A percentile compares a stretch with the other conserved stretches of the same genome.
Evolutionary conservation across 768 basidiomycete genomes (phyloP).

Genomic region (Chalciporus pseudorubinellus): DNA sequence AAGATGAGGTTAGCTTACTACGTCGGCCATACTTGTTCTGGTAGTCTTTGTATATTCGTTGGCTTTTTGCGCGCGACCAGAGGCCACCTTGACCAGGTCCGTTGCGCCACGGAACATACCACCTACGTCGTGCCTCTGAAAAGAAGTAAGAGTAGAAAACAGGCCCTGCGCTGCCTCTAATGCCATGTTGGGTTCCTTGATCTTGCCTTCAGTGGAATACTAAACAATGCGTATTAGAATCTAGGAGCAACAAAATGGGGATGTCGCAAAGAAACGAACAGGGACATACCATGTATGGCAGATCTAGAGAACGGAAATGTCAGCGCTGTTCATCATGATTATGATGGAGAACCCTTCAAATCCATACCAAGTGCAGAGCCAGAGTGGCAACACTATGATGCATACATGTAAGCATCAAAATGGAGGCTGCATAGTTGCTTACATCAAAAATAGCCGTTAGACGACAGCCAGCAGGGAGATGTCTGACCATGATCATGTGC

Average conservation of each 20-base stretch:
- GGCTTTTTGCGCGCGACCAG: constrained; percentile 63
- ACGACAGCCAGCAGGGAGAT: constrained; percentile 83
- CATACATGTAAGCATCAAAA: background rate
- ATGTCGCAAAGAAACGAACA: background rate
- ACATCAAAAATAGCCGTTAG: constrained; percentile 82
- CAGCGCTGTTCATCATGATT: background rate
- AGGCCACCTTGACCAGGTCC: constrained; percentile 71
- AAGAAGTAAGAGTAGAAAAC: constrained; percentile 73
- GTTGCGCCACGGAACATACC: constrained; percentile 74
- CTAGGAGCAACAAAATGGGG: background rate
- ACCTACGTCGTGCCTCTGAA: constrained; percentile 75
- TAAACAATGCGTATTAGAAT: constrained; percentile 24
- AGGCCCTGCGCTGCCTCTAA: constrained; percentile 87
- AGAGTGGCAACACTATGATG: constrained; percentile 91
- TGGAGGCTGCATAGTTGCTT: constrained; percentile 26
- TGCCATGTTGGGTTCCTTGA: constrained; percentile 91
- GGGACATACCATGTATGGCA: constrained; percentile 60
- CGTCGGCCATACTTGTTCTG: constrained; percentile 81
- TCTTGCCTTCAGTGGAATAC: constrained; percentile 94
- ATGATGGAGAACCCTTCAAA: background rate
- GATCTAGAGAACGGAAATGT: constrained; percentile 41
- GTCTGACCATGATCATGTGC: constrained; percentile 77
- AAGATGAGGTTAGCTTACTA: constrained; percentile 46
- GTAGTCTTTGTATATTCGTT: constrained; percentile 57
- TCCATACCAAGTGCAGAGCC: constrained; percentile 75